Evolutionary conservation across 352 stramenopile genomes (phyloP), one percentile per base, ranked within the genome.

Genomic region (Phytopythium mirpurense): DNA sequence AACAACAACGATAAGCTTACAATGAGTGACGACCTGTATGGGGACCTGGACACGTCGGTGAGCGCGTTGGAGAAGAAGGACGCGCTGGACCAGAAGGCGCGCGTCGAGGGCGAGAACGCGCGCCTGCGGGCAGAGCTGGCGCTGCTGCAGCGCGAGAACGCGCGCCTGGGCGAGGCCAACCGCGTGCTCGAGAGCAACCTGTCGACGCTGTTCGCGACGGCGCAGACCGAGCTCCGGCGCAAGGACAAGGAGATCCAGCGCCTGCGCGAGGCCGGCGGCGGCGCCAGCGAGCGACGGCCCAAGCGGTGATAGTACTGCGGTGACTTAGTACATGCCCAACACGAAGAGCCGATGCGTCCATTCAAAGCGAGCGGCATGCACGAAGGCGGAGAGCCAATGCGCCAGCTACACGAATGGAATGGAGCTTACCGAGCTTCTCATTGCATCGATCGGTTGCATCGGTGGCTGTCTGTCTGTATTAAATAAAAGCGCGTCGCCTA

Each of bases 181-280:
- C 64, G 66, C 24, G 62, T 77, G 54, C 65, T 93, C 23, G 76
- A 89, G 66, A 62, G 44, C 57, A 93, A 91, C 57, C 78, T 91
- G 34, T 90, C 80, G 18, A 74, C 63, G 48, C 69, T 93, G 16
- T 93, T 88, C 50, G 69, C 60, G 9, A 93, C 83, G 5, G 83
- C 78, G 27, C 76, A 90, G 68, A 64, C 80, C 53, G 83, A 93
- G 53, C 65, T 93, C 43, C 67, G 69, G 36, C 83, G 83, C 46
- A 93, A 93, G 59, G 78, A 89, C 51, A 82, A 77, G 31, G 75
- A 90, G 56, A 90, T 93, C 56, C 68, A 81, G 57, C 68, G 73
- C 1, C 64, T 93, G 24, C 74, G 83, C 21, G 70, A 75, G 24
- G 65, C 90, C 18, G 64, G 79, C 29, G n/a, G 44, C 5, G 18